A percentile compares a stretch with the other conserved stretches of the same genome.
Evolutionary conservation across 768 basidiomycete species (phyloP).

Genomic region (Kwoniella europaea): DNA sequence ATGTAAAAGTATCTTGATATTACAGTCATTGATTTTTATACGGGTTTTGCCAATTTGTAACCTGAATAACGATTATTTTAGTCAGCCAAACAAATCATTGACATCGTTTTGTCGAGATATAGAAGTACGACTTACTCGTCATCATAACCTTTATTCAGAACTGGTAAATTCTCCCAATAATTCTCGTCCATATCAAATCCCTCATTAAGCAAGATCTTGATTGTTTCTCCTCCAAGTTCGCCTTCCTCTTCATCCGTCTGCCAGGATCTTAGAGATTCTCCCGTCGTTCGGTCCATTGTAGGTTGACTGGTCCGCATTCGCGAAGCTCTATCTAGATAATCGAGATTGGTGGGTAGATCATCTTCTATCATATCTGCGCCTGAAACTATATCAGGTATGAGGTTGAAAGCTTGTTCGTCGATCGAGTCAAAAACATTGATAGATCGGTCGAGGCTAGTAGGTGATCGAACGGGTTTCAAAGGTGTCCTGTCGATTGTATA

Average conservation of each 20-base stretch:
- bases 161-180: constrained; percentile 59
- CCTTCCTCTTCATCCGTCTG: constrained; percentile 61
- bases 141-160: constrained; percentile 16
- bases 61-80: not conserved
- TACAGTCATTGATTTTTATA: constrained; percentile 64
- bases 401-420: constrained; percentile 80
- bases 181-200: constrained; percentile 74
- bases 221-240: constrained; percentile 78
- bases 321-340: constrained; percentile 84
- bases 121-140: constrained; percentile 34
- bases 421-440: constrained; percentile 60
- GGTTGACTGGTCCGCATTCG: constrained; percentile 60
- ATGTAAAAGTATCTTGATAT: constrained; percentile 75
- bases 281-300: constrained; percentile 66
- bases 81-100: no score
- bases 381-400: constrained; percentile 74
- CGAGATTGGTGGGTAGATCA: constrained; percentile 84
- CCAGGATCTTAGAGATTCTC: constrained; percentile 46
- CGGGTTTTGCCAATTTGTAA: constrained; percentile 44
- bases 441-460: constrained; percentile 29
- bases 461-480: constrained; percentile 14
- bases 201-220: constrained; percentile 71
- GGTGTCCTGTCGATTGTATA: not conserved
- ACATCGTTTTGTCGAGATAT: no score
- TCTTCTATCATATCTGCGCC: constrained; percentile 88